Conservation (phyloP, 192 early-diverging fungal genomes). For the Backusella liffmaniae region DNA sequence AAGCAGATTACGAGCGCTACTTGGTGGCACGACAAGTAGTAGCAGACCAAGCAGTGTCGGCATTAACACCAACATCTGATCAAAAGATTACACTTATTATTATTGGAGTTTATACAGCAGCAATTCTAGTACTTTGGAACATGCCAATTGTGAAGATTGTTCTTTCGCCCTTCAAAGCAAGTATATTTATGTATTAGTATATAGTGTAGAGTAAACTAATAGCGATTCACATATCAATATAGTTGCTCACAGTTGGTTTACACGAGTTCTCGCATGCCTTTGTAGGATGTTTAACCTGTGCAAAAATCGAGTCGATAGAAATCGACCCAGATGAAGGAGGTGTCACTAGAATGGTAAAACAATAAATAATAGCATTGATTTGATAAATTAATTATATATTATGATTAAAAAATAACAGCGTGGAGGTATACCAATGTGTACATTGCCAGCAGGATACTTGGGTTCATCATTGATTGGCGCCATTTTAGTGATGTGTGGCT, state of each 20-base stretch:
- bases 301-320: conserved; percentile 81
- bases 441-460: conserved; percentile 90
- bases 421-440: conserved; percentile 79
- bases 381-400: not conserved
- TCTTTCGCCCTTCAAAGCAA: conserved; percentile 92
- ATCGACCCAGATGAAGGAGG: conserved; percentile 95
- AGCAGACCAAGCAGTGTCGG: conserved; percentile 15
- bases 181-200: not conserved
- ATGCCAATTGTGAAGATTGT: conserved; percentile 82
- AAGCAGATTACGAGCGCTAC: conserved; percentile 28
- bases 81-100: conserved; percentile 40
- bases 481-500: conserved; percentile 91
- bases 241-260: conserved; percentile 86
- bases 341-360: conserved; percentile 67
- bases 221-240: not conserved
- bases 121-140: conserved; percentile 81
- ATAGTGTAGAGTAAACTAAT: too few species aligned
- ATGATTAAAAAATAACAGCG: conserved; percentile 28
- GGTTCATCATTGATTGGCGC: conserved; percentile 88
- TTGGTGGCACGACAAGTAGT: conserved; percentile 37
- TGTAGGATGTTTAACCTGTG: conserved; percentile 86
- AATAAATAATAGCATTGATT: not conserved
- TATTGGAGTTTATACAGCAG: conserved; percentile 66
- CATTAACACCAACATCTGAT: conserved; percentile 35
- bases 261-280: conserved; percentile 96